These are phyloP conservation scores for Saccharomyces hybrid DNA, from an alignment of 1,139 yeast genomes.

Conservation along the genomic window DNA sequence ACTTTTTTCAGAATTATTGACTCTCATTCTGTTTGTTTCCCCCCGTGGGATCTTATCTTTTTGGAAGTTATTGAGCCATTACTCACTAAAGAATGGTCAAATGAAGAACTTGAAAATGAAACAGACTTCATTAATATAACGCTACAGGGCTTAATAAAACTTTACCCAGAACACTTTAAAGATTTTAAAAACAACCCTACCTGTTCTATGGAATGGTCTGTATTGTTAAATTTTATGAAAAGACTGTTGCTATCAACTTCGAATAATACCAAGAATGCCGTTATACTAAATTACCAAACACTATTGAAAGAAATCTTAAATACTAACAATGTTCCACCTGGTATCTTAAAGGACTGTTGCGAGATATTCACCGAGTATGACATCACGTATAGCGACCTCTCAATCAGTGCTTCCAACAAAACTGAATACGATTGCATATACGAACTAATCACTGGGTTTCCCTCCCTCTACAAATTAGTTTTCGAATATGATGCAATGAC, in stretches of 20 bases:
- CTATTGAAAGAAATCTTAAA: conserved; percentile 42
- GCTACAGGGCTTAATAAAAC: conserved; percentile 31
- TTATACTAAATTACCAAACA: conserved; percentile 43
- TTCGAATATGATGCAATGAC: conserved; percentile 18
- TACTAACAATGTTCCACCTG: conserved; percentile 35
- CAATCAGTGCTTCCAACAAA: conserved; percentile 33
- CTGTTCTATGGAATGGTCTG: conserved; percentile 20
- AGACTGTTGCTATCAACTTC: conserved; percentile 34
- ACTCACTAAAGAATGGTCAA: conserved; percentile 24
- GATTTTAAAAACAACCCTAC: conserved; percentile 10
- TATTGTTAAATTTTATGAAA: conserved; percentile 18
- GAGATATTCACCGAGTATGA: conserved; percentile 57
- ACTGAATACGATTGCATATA: conserved; percentile 52
- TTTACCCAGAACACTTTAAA: conserved; percentile 28
- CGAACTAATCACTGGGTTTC: conserved; percentile 45
- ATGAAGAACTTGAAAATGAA: conserved; percentile 21
- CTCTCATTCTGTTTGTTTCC: conserved; percentile 56
- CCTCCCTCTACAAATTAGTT: conserved; percentile 38
- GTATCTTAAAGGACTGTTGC: conserved; percentile 41
- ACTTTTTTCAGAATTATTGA: conserved; percentile 80
- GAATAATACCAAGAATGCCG: conserved; percentile 39
- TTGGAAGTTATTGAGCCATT: conserved; percentile 42
- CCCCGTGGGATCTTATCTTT: conserved; percentile 52
- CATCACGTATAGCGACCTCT: conserved; percentile 50
- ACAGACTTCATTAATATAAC: conserved; percentile 26